Evolutionary conservation across 1,284 basidiomycete genomes (phyloP).

Genomic region (Rhodotorula glutinis): DNA sequence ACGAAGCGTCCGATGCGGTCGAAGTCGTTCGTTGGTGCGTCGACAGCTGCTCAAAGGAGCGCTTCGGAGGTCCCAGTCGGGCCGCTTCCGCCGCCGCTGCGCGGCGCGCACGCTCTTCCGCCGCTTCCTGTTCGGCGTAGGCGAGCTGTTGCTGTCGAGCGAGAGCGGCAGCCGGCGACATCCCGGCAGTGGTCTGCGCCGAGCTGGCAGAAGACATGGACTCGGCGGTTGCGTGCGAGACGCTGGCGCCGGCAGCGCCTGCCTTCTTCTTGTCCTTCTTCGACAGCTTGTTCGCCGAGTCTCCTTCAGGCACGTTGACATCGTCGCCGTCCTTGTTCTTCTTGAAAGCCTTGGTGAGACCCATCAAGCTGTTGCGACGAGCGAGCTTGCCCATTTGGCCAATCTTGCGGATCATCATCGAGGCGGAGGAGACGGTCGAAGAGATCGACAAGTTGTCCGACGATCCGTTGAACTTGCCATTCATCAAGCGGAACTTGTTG

Average conservation of each 20-base stretch:
- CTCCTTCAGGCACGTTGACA: conserved; percentile 51
- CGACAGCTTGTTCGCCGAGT: neutral
- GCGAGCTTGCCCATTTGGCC: conserved; percentile 68
- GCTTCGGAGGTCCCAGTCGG: conserved; percentile 6
- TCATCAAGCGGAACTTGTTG: conserved; percentile 61
- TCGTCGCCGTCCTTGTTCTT: conserved; percentile 65
- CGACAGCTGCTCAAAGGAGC: conserved; percentile 21
- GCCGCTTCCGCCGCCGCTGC: conserved; percentile 36
- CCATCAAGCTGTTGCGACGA: conserved; percentile 33
- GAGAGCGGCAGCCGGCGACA: conserved; percentile 88
- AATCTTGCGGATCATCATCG: conserved; percentile 95
- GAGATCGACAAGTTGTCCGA: conserved; percentile 97
- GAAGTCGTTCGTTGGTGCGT: conserved; percentile 21
- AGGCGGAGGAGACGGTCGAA: conserved; percentile 93
- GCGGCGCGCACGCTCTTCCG: conserved; percentile 45
- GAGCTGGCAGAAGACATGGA: conserved; percentile 57
- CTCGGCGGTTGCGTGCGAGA: conserved; percentile 82
- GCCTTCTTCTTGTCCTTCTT: conserved; percentile 57
- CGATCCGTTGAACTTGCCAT: conserved; percentile 83
- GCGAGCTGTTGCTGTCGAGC: conserved; percentile 69
- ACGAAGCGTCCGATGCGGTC: conserved; percentile 5
- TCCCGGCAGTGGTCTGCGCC: conserved; percentile 56
- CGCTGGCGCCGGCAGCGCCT: conserved; percentile 65
- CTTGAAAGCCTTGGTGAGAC: conserved; percentile 60
- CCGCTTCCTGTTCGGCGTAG: conserved; percentile 63